Base-by-base conservation (phyloP, 179 eudicot species). In the Carnegiea gigantea region DNA sequence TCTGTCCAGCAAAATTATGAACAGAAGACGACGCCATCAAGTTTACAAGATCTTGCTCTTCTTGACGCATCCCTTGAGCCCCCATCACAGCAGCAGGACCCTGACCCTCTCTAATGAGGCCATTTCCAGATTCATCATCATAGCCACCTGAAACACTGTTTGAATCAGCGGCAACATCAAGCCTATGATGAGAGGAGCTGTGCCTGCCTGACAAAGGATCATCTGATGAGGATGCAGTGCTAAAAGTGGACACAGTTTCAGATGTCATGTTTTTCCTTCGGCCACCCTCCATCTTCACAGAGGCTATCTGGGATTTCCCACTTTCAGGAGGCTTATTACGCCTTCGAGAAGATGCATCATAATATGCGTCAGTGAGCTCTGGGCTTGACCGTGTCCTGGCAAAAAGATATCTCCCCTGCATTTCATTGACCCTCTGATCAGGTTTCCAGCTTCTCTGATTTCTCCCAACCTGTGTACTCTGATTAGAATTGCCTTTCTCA, bases 311-410 rank as follows among this genome's bases (percentile, higher is more conserved):
- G 28, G 40, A 53, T 82, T 89, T 89, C 77, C 75, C 85, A 90
- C 78, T 87, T 62, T 87, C 89, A 68, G 84, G 80, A 53, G 87
- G 86, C 85, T 81, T 88, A 78, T 77, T 78, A 71, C 28, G 90
- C 78, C 84, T 89, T 80, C 81, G 91, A 78, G 90, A 86, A 77
- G 92, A 83, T 28, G 80, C 81, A 73, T 89, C 89, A 81, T 77
- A 71, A 62, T 84, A 88, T 21, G 84, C 62, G 71, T 93, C 90
- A 20, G 92, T 92, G 53, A 95, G 95, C 83, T 93, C 95, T 26
- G 98, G 98, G 85, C 98, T 93, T 53, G 98, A 95, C 18, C 86
- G 89, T 65, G 98, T 93, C 84, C 98, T 87, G 10, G 93, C 95
- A 82, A 95, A 89, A 80, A 85, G 89, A 84, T 80, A 86, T 87